These are phyloP conservation scores for Candida dubliniensis DNA, from an alignment of 1,139 yeast genomes.

Conservation along the genomic window DNA sequence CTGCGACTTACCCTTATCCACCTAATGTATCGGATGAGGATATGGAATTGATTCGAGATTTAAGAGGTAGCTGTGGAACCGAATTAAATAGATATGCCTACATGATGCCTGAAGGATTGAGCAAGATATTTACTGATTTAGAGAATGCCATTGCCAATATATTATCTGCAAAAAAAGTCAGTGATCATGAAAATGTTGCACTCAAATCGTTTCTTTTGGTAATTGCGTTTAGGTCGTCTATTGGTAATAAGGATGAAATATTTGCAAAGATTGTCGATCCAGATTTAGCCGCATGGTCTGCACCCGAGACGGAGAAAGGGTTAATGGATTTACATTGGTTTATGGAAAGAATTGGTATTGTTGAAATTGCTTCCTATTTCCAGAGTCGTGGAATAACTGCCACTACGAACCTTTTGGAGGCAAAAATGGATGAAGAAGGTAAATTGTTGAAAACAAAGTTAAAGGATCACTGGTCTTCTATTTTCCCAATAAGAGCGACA, in stretches of 20 bases:
- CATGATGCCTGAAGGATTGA: conserved; percentile 88
- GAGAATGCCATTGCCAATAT: conserved; percentile 79
- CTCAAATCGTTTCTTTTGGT: conserved; percentile 89
- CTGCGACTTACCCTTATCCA: conserved; percentile 86
- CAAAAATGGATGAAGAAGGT: conserved; percentile 93
- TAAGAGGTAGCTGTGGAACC: conserved; percentile 91
- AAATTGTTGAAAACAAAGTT: conserved; percentile 68
- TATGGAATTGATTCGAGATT: conserved; percentile 78
- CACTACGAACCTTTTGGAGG: conserved; percentile 67
- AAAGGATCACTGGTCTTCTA: conserved; percentile 89
- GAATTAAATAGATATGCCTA: conserved; percentile 92
- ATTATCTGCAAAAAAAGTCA: conserved; percentile 66
- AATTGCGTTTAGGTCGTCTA: conserved; percentile 82
- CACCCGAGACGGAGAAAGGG: conserved; percentile 87
- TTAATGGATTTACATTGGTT: conserved; percentile 91
- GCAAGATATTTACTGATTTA: conserved; percentile 74
- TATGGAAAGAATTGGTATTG: conserved; percentile 96
- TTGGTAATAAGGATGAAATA: conserved; percentile 66
- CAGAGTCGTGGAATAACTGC: conserved; percentile 79
- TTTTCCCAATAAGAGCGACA: conserved; percentile 94
- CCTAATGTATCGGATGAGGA: conserved; percentile 66
- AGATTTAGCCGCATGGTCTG: conserved; percentile 89
- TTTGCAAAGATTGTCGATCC: conserved; percentile 91
- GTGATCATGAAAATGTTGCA: conserved; percentile 90
- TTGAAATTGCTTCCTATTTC: conserved; percentile 88